Evolutionary conservation across 2,329 filamentous ascomycete genomes (phyloP).

Genomic region (Diaporthe australafricana): DNA sequence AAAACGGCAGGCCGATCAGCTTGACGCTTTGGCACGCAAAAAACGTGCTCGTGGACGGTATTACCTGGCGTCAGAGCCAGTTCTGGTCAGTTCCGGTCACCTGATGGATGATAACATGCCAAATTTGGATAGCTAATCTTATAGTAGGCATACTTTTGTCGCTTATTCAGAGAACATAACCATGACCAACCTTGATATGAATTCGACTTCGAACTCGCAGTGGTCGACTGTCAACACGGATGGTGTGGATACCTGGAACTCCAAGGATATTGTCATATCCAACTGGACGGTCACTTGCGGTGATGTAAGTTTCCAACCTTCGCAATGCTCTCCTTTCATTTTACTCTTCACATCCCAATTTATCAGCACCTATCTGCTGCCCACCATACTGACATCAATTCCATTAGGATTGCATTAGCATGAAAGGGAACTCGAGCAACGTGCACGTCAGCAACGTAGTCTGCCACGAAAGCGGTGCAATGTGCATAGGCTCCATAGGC

Average conservation of each 20-base stretch:
- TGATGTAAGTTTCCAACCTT: conserved; percentile 48
- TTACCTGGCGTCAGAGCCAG: conserved; percentile 57
- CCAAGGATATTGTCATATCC: conserved; percentile 55
- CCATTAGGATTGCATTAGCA: conserved; percentile 52
- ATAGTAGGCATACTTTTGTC: conserved; percentile 50
- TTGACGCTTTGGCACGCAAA: conserved; percentile 58
- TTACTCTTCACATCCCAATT: neutral
- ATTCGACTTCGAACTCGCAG: conserved; percentile 56
- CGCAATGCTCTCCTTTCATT: neutral
- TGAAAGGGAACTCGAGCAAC: conserved; percentile 55
- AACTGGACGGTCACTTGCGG: conserved; percentile 59
- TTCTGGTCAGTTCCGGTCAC: conserved; percentile 52
- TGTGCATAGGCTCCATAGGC: conserved; percentile 51
- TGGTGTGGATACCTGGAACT: conserved; percentile 63
- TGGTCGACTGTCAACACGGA: conserved; percentile 63
- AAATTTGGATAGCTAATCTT: neutral
- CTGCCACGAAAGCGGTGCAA: conserved; percentile 53
- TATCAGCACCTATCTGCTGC: neutral
- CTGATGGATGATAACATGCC: no score
- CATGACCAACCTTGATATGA: conserved; percentile 65
- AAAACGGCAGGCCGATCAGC: conserved; percentile 57
- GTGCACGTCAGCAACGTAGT: conserved; percentile 50
- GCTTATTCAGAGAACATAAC: conserved; percentile 61
- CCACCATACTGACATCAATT: neutral
- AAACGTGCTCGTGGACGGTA: conserved; percentile 58